Base-by-base conservation (phyloP, 345 rosid species). In the Garcia nutans region DNA sequence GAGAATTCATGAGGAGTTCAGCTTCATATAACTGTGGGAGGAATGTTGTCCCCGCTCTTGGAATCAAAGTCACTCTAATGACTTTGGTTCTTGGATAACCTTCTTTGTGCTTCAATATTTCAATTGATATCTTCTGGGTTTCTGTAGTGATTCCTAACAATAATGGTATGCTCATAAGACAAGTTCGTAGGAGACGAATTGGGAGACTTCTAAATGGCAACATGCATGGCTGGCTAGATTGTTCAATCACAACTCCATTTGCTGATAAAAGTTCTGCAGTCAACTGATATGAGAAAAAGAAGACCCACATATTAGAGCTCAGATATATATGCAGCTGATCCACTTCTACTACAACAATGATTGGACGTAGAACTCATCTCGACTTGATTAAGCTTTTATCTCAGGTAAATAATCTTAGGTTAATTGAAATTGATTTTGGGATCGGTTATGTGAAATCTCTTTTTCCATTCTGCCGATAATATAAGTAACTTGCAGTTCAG, bases 141-240 rank as follows among this genome's bases (percentile, higher is more conserved):
- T 96, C 97, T 58, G 80, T 84, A 0, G 90, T 82, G 24, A 93
- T 59, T 17, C 97, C 97, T 0, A 89, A 84, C 15, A 86, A 12
- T 41, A 93, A 72, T 23, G 98, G 97, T 50, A 87, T 33, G 42
- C 88, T 83, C 84, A 89, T 78, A 2, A 88, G n/a, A 79, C 88
- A 79, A 10, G 92, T 86, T 67, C 91, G 70, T 1, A 82, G 74
- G 10, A 93, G 82, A 62, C 93, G 87, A 66, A 91, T 63, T 0
- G 96, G 92, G 20, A 82, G 79, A 89, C 98, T 95, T 77, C 89
- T 83, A 49, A 83, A 93, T 11, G 70, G 83, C 73, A 93, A 71
- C 91, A 93, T 90, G 67, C 95, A 87, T 26, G 97, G 97, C 65
- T 83, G 93, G 77, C 93, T 95, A 0, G 92, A 90, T 71, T 79